A percentile compares a stretch with the other conserved stretches of the same genome.
Evolutionary conservation across 2,329 filamentous ascomycete species (phyloP).

Genomic region (Fusarium marasasianum): DNA sequence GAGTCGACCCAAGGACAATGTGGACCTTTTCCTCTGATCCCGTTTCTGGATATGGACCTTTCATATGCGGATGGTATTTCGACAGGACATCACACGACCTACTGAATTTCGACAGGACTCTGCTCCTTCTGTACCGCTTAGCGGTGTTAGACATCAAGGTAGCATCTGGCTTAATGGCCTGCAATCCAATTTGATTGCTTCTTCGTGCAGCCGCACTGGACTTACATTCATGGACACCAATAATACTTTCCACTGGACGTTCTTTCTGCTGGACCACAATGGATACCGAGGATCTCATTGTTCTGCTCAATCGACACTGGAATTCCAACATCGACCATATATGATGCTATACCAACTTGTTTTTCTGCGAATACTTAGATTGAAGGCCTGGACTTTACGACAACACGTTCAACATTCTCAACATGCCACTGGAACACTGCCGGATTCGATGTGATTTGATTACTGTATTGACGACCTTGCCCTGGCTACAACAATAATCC

Average conservation of each 20-base stretch:
- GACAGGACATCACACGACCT: conserved; percentile 19
- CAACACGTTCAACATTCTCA: not conserved
- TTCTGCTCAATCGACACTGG: conserved; percentile 14
- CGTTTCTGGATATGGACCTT: conserved; percentile 14
- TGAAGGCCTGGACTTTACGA: not conserved
- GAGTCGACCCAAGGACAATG: conserved; percentile 34
- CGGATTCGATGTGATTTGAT: conserved; percentile 28
- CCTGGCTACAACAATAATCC: not conserved
- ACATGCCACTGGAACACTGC: conserved; percentile 7
- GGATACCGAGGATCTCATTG: conserved; percentile 23
- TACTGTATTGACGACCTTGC: conserved; percentile 14
- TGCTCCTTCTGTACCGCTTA: conserved; percentile 23
- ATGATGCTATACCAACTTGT: conserved; percentile 37
- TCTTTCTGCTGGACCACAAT: conserved; percentile 17
- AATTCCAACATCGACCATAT: conserved; percentile 2
- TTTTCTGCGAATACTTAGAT: conserved; percentile 29
- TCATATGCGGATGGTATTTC: conserved; percentile 12
- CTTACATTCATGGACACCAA: conserved; percentile 2
- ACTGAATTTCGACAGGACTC: conserved; percentile 4
- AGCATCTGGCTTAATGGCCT: conserved; percentile 28
- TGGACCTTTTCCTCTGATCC: not conserved
- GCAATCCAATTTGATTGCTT: conserved; percentile 49
- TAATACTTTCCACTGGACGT: conserved; percentile 8
- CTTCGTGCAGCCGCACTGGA: conserved; percentile 45
- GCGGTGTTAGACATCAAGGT: conserved; percentile 25